Evolutionary conservation across 805 yeast species (phyloP).

Genomic region (Maudiozyma turicensis): DNA sequence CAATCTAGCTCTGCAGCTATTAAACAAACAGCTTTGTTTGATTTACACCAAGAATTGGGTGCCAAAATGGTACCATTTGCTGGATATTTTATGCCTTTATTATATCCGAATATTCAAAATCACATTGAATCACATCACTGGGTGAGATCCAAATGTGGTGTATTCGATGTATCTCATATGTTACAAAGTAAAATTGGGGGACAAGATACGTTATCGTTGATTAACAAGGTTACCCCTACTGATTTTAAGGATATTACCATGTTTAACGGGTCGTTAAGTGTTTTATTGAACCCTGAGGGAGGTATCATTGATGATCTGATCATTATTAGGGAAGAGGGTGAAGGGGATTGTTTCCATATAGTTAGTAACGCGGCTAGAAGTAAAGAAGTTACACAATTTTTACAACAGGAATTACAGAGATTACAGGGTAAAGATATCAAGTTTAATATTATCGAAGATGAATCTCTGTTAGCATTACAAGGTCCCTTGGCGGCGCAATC

Average conservation of each 20-base stretch:
- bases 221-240: constrained; percentile 81
- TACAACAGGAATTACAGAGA: constrained; percentile 40
- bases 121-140: constrained; percentile 92
- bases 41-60: constrained; percentile 64
- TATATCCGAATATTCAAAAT: constrained; percentile 63
- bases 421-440: constrained; percentile 24
- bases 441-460: constrained; percentile 48
- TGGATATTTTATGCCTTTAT: constrained; percentile 91
- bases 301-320: constrained; percentile 91
- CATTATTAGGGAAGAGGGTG: constrained; percentile 64
- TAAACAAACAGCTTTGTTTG: constrained; percentile 69
- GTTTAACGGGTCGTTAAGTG: constrained; percentile 65
- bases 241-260: constrained; percentile 52
- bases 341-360: constrained; percentile 55
- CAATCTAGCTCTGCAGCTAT: constrained; percentile 29
- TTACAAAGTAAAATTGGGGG: constrained; percentile 79
- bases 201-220: constrained; percentile 49
- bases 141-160: constrained; percentile 81
- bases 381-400: constrained; percentile 63
- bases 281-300: constrained; percentile 64
- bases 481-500: constrained; percentile 78
- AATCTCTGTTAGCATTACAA: constrained; percentile 76
- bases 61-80: constrained; percentile 95
- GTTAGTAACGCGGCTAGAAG: constrained; percentile 96
- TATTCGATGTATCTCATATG: constrained; percentile 97